Evolutionary conservation across 2,329 filamentous ascomycete genomes (phyloP).

Genomic region (Fusarium tupiense): DNA sequence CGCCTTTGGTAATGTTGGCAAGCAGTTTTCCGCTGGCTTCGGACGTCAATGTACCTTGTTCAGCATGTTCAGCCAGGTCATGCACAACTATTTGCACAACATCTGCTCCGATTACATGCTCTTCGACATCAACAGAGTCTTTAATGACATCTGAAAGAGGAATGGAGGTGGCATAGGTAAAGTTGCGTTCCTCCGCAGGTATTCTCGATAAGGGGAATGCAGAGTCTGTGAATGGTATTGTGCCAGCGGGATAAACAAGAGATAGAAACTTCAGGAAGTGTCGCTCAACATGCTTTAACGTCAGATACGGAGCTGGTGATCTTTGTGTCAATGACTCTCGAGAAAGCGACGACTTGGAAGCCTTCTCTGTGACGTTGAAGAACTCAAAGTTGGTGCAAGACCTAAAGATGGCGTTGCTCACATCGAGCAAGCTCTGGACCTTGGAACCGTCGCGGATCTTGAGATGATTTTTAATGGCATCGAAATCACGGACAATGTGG

Average conservation of each 20-base stretch:
- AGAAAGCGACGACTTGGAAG: conserved; percentile 39
- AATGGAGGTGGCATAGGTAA: conserved; percentile 74
- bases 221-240: conserved; percentile 68
- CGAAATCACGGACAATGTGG: conserved; percentile 72
- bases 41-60: conserved; percentile 24
- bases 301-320: conserved; percentile 68
- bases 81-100: conserved; percentile 70
- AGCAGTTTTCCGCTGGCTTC: conserved; percentile 48
- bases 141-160: conserved; percentile 66
- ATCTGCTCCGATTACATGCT: conserved; percentile 72
- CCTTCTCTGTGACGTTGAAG: conserved; percentile 74
- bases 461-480: conserved; percentile 72
- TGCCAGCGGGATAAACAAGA: conserved; percentile 63
- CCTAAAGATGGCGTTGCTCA: conserved; percentile 67
- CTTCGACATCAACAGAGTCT: conserved; percentile 67
- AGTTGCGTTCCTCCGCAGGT: conserved; percentile 67
- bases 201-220: conserved; percentile 73
- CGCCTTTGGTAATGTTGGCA: conserved; percentile 64
- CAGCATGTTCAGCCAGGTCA: conserved; percentile 21
- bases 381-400: conserved; percentile 79
- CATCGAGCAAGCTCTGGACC: conserved; percentile 66
- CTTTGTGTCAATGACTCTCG: conserved; percentile 44
- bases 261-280: conserved; percentile 77
- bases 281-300: conserved; percentile 73
- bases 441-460: conserved; percentile 64